These are phyloP conservation scores for Neofusicoccum laricinum DNA, from an alignment of 2,329 filamentous ascomycete genomes.

Conservation along the genomic window DNA sequence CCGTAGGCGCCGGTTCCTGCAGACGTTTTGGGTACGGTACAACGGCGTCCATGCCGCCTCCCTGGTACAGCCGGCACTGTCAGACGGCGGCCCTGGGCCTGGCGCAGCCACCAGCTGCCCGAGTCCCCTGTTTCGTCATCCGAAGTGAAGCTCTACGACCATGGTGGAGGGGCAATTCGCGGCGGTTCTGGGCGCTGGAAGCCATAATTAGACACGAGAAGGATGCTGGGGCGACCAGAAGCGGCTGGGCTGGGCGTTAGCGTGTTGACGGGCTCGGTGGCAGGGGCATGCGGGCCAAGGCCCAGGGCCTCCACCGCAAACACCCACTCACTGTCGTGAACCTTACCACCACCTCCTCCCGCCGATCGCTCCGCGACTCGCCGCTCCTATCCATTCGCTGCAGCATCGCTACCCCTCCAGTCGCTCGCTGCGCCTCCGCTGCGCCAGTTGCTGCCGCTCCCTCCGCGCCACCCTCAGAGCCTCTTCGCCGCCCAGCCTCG, in stretches of 20 bases:
- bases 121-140: background rate
- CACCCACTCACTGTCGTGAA: background rate
- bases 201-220: constrained; percentile 12
- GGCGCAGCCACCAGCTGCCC: background rate
- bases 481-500: background rate
- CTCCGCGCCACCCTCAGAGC: background rate
- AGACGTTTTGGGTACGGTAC: background rate
- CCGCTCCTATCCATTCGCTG: background rate
- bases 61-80: background rate
- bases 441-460: background rate
- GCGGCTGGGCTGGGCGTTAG: background rate
- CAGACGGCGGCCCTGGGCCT: background rate
- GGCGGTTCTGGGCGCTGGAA: background rate
- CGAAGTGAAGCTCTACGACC: background rate
- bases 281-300: background rate
- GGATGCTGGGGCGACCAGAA: background rate
- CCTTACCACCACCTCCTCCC: background rate
- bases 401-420: constrained; percentile 3
- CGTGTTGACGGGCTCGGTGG: background rate
- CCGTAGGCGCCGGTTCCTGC: constrained; percentile 7
- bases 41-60: background rate
- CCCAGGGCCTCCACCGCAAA: constrained; percentile 3
- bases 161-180: background rate
- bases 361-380: constrained; percentile 1
- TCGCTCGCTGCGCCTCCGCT: background rate